These are phyloP conservation scores for Tylopilus sp. DNA, from an alignment of 768 basidiomycete genomes.

Conservation along the genomic window DNA sequence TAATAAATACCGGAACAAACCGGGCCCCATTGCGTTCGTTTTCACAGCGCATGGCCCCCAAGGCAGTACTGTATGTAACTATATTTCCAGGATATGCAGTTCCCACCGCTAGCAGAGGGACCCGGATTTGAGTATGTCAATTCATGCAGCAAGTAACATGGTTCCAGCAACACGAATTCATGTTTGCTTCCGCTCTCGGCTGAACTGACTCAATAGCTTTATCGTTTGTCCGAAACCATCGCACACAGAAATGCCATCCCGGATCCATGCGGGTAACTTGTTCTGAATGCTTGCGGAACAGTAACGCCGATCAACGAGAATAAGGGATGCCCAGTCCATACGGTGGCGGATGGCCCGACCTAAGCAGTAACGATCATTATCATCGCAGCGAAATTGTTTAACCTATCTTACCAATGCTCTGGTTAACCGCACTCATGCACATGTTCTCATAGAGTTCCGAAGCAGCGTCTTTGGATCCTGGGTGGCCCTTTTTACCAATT, in stretches of 20 bases:
- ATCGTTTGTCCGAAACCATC: conserved; percentile 71
- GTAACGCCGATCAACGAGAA: conserved; percentile 87
- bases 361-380: conserved; percentile 28
- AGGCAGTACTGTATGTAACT: too few relatives aligned
- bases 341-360: conserved; percentile 92
- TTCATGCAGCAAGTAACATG: neutral
- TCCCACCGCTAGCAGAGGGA: neutral
- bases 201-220: conserved; percentile 66
- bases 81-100: neutral
- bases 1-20: conserved; percentile 16
- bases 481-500: conserved; percentile 30
- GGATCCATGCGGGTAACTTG: conserved; percentile 94
- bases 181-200: conserved; percentile 47
- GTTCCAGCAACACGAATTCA: too few relatives aligned
- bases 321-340: conserved; percentile 86
- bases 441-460: conserved; percentile 87
- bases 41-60: conserved; percentile 2
- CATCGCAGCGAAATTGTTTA: neutral
- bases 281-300: conserved; percentile 57
- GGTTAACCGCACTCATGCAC: conserved; percentile 95
- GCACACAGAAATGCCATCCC: conserved; percentile 51
- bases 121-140: conserved; percentile 2
- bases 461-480: conserved; percentile 60
- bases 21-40: conserved; percentile 3
- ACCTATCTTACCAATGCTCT: conserved; percentile 76